Conservation (phyloP, 139 green algal genomes). For the Parachlorella kessleri region DNA sequence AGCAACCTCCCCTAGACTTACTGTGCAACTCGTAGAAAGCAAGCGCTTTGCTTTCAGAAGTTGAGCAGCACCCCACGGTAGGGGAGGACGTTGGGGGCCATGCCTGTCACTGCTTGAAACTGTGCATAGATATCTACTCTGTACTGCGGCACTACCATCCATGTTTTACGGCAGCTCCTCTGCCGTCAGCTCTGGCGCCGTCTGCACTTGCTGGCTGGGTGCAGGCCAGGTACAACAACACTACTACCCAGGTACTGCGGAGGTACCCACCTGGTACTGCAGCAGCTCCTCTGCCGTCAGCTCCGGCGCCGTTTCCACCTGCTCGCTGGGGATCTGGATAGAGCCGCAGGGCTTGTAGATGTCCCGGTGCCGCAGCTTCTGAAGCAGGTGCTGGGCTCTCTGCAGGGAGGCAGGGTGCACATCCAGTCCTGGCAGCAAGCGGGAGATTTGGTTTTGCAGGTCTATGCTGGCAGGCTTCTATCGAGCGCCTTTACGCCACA, state of each 20-base stretch:
- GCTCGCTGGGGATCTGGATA: constrained; percentile 1
- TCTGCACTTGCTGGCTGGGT: neutral
- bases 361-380: constrained; percentile 8
- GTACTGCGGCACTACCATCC: neutral
- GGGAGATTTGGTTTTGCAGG: no score
- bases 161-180: constrained; percentile 14
- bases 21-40: no score
- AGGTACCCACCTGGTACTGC: constrained; percentile 16
- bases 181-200: neutral
- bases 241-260: neutral
- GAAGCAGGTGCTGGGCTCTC: constrained; percentile 17
- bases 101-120: no score
- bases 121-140: no score
- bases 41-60: no score
- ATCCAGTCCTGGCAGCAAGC: no score
- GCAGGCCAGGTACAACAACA: no score
- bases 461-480: no score
- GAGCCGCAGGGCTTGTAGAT: constrained; percentile 13
- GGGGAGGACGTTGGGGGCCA: no score
- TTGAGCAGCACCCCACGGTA: no score
- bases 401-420: neutral
- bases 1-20: no score
- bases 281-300: neutral
- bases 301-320: neutral
- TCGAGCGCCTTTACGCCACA: no score